A percentile compares a stretch with the other conserved stretches of the same genome.
These are phyloP conservation scores for Bolboschoenus planiculmis DNA, from an alignment of 176 grass and related monocot genomes.

Conservation along the genomic window DNA sequence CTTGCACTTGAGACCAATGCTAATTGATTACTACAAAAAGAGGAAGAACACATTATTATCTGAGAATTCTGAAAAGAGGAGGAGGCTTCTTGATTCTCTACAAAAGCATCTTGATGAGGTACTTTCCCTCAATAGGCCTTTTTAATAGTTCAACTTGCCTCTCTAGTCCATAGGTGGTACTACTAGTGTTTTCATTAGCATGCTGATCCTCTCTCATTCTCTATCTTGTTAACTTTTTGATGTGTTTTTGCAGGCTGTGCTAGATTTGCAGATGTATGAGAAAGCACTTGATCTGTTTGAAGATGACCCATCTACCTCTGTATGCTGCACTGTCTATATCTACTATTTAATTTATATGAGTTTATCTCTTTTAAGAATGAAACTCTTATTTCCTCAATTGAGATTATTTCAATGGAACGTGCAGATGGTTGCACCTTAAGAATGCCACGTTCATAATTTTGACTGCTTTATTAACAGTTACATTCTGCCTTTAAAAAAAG, in stretches of 20 bases:
- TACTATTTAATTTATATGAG: background rate
- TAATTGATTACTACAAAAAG: conserved; percentile 73
- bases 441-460: background rate
- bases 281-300: conserved; percentile 93
- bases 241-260: conserved; percentile 54
- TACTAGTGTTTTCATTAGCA: conserved; percentile 7
- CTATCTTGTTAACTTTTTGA: background rate
- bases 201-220: background rate
- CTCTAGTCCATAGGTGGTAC: conserved; percentile 7
- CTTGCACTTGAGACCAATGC: conserved; percentile 88
- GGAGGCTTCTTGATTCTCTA: conserved; percentile 67
- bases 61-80: conserved; percentile 86
- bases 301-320: conserved; percentile 71
- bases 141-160: background rate
- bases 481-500: too few relatives aligned
- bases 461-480: background rate
- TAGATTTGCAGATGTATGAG: conserved; percentile 89
- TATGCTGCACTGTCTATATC: conserved; percentile 34
- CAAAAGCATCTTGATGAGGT: conserved; percentile 98
- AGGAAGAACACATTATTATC: conserved; percentile 76
- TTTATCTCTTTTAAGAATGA: background rate
- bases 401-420: background rate
- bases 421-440: background rate
- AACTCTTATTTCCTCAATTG: background rate
- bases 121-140: conserved; percentile 10